phyloP scores from a whole-genome alignment of 2,329 filamentous ascomycete species.

The Microdochium trichocladiopsis region DNA sequence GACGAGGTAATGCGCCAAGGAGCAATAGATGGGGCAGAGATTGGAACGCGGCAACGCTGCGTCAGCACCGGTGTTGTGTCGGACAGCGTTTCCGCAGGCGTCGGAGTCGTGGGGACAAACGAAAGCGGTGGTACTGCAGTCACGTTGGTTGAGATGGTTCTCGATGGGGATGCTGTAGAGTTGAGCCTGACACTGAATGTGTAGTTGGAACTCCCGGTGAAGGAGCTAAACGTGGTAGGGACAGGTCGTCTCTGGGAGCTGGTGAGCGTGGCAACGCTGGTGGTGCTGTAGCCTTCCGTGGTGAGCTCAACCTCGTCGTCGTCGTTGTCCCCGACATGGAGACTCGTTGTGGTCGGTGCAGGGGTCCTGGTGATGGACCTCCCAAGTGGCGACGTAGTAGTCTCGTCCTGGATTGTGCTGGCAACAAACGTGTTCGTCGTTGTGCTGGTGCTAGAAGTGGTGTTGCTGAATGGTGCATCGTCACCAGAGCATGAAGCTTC shows the following conservation, averaged over 20 bases:
- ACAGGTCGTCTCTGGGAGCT: background rate
- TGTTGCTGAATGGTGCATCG: background rate
- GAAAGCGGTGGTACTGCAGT: background rate
- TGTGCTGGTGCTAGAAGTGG: background rate
- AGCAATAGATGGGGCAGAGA: constrained; percentile 18
- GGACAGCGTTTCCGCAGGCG: background rate
- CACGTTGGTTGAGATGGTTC: background rate
- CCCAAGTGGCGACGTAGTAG: no score
- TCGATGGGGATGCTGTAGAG: background rate
- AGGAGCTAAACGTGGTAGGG: background rate
- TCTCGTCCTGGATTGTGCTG: no score
- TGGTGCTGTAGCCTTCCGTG: background rate
- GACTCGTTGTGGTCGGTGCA: no score
- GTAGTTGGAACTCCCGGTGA: background rate
- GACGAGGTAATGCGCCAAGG: constrained; percentile 11
- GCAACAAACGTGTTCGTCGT: no score
- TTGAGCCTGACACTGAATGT: background rate
- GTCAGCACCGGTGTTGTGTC: constrained; percentile 3
- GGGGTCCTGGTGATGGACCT: no score
- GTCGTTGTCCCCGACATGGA: no score
- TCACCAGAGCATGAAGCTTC: constrained; percentile 8
- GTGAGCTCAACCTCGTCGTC: no score
- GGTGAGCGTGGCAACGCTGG: background rate
- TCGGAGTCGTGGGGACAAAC: background rate
- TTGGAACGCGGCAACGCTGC: constrained; percentile 11